Evolutionary conservation across 495 filamentous ascomycete genomes (phyloP).

Genomic region (Podospora anserina): DNA sequence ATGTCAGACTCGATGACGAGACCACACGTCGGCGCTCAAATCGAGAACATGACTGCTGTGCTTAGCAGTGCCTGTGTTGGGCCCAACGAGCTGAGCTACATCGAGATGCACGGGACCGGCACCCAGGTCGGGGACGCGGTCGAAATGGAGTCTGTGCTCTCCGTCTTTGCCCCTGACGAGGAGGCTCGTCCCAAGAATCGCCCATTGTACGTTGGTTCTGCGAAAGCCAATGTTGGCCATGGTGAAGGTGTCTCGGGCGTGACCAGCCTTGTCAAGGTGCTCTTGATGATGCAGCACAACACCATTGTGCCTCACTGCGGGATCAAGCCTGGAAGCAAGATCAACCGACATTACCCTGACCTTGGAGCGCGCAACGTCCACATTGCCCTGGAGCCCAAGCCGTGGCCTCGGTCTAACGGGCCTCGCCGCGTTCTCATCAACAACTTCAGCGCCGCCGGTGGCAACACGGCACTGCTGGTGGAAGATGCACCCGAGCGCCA

Average conservation of each 20-base stretch:
- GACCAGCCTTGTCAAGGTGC: slow-evolving; percentile 69
- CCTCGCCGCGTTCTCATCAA: slow-evolving; percentile 55
- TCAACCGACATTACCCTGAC: slow-evolving; percentile 73
- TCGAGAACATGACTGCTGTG: slow-evolving; percentile 59
- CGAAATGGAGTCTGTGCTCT: slow-evolving; percentile 69
- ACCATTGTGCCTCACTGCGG: slow-evolving; percentile 76
- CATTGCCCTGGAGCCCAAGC: slow-evolving; percentile 50
- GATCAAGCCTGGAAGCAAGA: slow-evolving; percentile 62
- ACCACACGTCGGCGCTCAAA: slow-evolving; percentile 65
- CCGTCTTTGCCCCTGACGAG: slow-evolving; percentile 66
- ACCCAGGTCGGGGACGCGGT: slow-evolving; percentile 73
- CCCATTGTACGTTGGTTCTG: slow-evolving; percentile 70
- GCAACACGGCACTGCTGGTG: slow-evolving; percentile 59
- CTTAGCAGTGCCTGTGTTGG: slow-evolving; percentile 61
- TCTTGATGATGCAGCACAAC: slow-evolving; percentile 79
- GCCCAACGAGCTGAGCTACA: slow-evolving; percentile 65
- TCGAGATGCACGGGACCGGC: slow-evolving; percentile 85
- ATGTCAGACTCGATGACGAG: slow-evolving; percentile 71
- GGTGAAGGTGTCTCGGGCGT: slow-evolving; percentile 80
- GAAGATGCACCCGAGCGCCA: slow-evolving; percentile 47
- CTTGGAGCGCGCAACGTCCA: slow-evolving; percentile 68
- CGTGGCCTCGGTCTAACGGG: slow-evolving; percentile 56
- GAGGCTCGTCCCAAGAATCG: slow-evolving; percentile 53
- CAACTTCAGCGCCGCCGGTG: slow-evolving; percentile 62
- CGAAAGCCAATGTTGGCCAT: slow-evolving; percentile 84